phyloP scores from a whole-genome alignment of 2,329 filamentous ascomycete genomes.

The Colletotrichum siamense region DNA sequence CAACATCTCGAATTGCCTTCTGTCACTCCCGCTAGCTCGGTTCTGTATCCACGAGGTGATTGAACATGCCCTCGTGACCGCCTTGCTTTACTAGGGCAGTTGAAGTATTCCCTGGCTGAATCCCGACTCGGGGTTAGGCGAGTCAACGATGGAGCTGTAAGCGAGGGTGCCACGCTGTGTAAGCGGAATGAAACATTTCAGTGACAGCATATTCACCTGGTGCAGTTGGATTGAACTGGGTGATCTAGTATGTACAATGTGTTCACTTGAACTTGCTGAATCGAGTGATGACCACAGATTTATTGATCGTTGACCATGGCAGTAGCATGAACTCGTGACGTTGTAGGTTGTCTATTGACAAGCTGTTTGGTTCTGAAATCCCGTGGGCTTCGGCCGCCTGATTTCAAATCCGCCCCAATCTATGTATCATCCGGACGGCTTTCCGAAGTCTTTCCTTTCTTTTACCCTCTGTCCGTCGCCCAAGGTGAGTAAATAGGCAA shows the following conservation, averaged over 20 bases:
- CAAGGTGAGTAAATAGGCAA: rapidly evolving
- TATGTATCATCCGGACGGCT: not conserved
- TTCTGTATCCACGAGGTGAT: not conserved
- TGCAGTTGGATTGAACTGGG: rapidly evolving
- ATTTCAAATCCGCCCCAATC: not conserved
- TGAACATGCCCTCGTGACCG: not conserved
- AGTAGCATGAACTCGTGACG: rapidly evolving
- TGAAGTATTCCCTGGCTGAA: not conserved
- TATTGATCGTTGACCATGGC: not conserved
- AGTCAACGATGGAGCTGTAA: not conserved
- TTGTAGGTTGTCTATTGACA: not conserved
- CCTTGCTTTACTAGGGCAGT: not conserved
- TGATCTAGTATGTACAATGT: not conserved
- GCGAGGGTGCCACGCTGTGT: not conserved
- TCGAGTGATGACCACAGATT: not conserved
- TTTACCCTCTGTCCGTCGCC: not conserved
- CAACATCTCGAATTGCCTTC: not conserved
- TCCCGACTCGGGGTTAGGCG: not conserved
- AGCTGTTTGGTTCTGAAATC: rapidly evolving
- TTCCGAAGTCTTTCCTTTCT: not conserved
- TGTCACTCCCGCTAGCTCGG: not conserved
- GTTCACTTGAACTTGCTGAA: rapidly evolving
- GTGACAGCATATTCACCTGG: not conserved
- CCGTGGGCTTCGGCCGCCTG: not conserved
- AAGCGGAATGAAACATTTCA: not conserved